Evolutionary conservation across 164 flowering plant species (phyloP), one percentile per base, ranked within the genome.

Genomic region (Cinnamomum chago): DNA sequence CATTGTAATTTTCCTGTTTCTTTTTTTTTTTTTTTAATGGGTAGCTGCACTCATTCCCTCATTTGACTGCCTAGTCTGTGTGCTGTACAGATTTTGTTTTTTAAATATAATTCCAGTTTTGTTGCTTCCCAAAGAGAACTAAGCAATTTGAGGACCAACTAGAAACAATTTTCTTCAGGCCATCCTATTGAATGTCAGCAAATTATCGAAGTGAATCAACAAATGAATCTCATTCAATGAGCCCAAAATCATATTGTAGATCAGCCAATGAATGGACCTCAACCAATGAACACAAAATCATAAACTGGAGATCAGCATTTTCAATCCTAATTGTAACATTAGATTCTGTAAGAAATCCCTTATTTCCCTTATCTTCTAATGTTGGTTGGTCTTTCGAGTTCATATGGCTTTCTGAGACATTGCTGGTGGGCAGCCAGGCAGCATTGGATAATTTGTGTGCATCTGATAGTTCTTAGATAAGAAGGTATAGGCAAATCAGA

Each of bases 91-190:
- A 5, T 7, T 40, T 40, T 40, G 11, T 40, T 40, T 40, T 40
- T 40, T 40, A 5, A 40, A 40, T 40, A 40, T 40, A 40, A 5
- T 40, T 40, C 47, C 47, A 40, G 47, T 40, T 40, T 40, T 40
- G 47, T 40, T 40, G 47, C 47, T 40, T 40, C 47, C 47, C 47
- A 9, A 40, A 40, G 47, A 40, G 47, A 5, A 40, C 10, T 40
- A 40, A 40, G 47, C 47, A 5, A 55, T 55, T 55, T 55, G 60
- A 55, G 60, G 60, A 55, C 60, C 60, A 55, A 15, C 60, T 20
- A 67, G 47, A 40, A 67, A 67, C n/a, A 30, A 67, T 30, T 67
- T 30, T 67, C 40, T 28, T 30, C 12, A 33, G 69, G n/a, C 69
- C 15, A 23, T 28, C 69, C 69, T 67, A 5, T 18, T 5, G n/a